Evolutionary conservation across 1,284 basidiomycete species (phyloP).

Genomic region (Ganoderma lingzhi): DNA sequence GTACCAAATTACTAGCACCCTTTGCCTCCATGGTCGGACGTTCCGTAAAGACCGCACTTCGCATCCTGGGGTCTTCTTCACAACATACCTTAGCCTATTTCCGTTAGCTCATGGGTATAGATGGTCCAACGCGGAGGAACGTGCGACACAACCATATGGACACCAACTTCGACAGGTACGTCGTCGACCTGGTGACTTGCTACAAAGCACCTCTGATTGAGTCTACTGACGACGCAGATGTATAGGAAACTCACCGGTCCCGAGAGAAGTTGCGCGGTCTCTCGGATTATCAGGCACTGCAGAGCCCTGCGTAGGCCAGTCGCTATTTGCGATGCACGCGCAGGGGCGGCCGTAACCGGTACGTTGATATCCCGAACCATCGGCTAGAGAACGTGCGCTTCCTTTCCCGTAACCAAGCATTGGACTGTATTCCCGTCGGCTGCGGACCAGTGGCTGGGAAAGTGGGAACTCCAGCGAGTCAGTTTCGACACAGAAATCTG

Average conservation of each 20-base stretch:
- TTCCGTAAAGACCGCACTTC: not conserved
- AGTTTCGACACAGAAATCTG: not conserved
- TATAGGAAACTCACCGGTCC: not conserved
- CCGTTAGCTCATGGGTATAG: not conserved
- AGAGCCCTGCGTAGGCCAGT: not conserved
- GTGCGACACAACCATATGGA: not conserved
- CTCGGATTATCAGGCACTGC: not conserved
- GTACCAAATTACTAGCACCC: not conserved
- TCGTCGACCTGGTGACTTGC: not conserved
- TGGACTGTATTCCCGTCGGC: not conserved
- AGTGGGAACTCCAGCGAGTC: not conserved
- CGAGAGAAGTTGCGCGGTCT: not conserved
- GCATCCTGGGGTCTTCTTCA: not conserved
- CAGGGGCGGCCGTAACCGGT: constrained; percentile 4
- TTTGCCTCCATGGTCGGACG: not conserved
- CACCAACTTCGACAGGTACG: not conserved
- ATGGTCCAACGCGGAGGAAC: not conserved
- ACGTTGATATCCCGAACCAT: constrained; percentile 1
- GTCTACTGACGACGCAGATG: not conserved
- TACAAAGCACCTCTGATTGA: not conserved
- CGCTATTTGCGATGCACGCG: not conserved
- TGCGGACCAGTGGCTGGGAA: not conserved
- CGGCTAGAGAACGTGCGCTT: constrained; percentile 4
- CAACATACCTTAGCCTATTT: not conserved
- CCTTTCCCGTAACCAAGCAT: not conserved